Base-by-base conservation (phyloP, 306 rosid species). In the Rosa chinensis region DNA sequence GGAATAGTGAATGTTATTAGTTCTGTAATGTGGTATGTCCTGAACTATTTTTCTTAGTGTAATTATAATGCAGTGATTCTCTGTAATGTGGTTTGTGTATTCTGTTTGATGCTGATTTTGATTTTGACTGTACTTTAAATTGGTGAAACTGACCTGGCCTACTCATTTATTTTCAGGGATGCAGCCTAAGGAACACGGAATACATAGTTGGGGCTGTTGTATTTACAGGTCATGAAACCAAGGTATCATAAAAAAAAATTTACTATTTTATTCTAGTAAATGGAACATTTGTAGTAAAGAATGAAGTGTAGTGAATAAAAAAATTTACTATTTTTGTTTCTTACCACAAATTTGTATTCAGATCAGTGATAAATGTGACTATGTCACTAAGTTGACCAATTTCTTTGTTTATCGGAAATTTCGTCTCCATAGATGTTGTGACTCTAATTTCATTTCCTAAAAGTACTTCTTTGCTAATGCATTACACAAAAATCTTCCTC, bases 161-260 rank as follows among this genome's bases (percentile, higher is more conserved):
- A 47, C 59, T 62, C 79, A 44, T 78, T 66, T 66, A 6, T 77
- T 83, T 84, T 75, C 93, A 95, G 99, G 99, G 99, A 25, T 95
- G 99, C 90, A 95, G 97, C 85, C 99, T 95, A 80, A 90, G 97
- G 87, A 95, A 95, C 87, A 95, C 99, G 3, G 96, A 93, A 69
- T 91, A 92, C 87, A 82, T 95, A 85, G 98, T 95, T 79, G 98
- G 87, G 70, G 90, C 88, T 82, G 99, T 93, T 82, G 84, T 95
- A 84, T 95, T 95, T 82, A 89, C 99, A 10, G 99, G 99, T 76
- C 99, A 85, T 5, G 99, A 95, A 86, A 95, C 99, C 49, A 95
- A 95, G 99, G 99, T 95, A 80, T 77, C 79, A 66, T 79, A 67
- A 82, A n/a, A n/a, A n/a, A n/a, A n/a, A n/a, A n/a, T n/a, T n/a